These are phyloP conservation scores for Fusarium cicatricum DNA, from an alignment of 2,329 filamentous ascomycete species.

Conservation along the genomic window DNA sequence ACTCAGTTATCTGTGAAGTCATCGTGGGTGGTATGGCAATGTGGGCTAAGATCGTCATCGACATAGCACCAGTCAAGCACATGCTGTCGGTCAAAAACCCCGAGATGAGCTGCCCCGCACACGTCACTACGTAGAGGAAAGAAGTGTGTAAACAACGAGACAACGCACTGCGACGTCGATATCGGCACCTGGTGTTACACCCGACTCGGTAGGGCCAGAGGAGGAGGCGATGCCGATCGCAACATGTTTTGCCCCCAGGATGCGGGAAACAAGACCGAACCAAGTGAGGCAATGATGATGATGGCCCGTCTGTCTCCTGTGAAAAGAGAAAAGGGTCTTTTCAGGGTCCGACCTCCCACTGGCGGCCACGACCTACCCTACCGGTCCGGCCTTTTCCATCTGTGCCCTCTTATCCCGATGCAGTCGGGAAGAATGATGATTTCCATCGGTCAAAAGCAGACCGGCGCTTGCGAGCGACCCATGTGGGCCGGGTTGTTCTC, in stretches of 20 bases:
- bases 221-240: constrained; percentile 32
- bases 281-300: constrained; percentile 23
- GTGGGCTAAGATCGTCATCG: too few relatives aligned
- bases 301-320: too few relatives aligned
- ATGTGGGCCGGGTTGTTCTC: constrained; percentile 14
- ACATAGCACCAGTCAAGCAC: constrained; percentile 9
- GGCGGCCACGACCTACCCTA: constrained; percentile 4
- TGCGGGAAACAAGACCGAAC: not conserved
- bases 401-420: constrained; percentile 10
- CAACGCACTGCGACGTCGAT: constrained; percentile 14
- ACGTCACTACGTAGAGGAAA: not conserved
- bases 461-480: constrained; percentile 17
- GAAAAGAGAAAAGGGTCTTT: constrained; percentile 11
- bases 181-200: constrained; percentile 23
- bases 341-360: constrained; percentile 24
- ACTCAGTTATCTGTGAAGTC: constrained; percentile 1
- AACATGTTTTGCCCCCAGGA: constrained; percentile 8
- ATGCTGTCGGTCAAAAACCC: not conserved
- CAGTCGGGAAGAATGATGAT: constrained; percentile 13
- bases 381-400: constrained; percentile 12
- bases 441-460: constrained; percentile 11
- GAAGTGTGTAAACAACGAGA: not conserved
- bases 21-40: not conserved
- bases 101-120: constrained; percentile 9
- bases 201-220: constrained; percentile 5